Percentiles rank a stretch among this genome's conserved stretches.
phyloP scores from a whole-genome alignment of 169 alveolate species.

The Eimeria falciformis region DNA sequence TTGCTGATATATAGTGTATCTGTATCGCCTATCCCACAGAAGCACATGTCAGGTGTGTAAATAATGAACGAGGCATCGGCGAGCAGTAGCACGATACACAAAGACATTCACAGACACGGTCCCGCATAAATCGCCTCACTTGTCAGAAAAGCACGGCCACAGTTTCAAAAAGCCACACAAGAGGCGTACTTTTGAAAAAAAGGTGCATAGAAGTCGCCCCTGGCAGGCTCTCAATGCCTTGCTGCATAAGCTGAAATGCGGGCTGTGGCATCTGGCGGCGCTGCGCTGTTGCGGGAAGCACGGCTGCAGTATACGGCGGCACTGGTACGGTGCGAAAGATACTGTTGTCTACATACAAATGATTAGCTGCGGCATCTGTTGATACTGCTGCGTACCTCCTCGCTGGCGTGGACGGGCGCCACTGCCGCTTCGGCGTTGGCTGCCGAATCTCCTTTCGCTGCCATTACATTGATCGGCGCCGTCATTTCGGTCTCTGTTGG shows the following conservation, averaged over 20 bases:
- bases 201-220: constrained; percentile 73
- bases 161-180: constrained; percentile 48
- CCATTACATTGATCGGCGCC: constrained; percentile 66
- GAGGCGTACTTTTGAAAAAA: constrained; percentile 73
- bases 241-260: constrained; percentile 71
- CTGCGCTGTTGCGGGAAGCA: constrained; percentile 56
- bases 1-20: constrained; percentile 76
- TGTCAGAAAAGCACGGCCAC: constrained; percentile 8
- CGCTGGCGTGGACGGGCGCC: constrained; percentile 75
- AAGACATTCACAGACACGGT: constrained; percentile 21
- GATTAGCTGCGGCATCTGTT: constrained; percentile 73
- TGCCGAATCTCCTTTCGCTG: constrained; percentile 75
- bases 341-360: constrained; percentile 57
- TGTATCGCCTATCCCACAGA: constrained; percentile 39
- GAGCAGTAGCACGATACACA: not conserved
- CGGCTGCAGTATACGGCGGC: constrained; percentile 71
- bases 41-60: constrained; percentile 17
- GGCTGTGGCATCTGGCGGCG: constrained; percentile 67
- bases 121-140: constrained; percentile 53
- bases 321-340: constrained; percentile 57
- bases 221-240: constrained; percentile 73
- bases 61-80: not conserved
- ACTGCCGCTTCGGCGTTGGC: constrained; percentile 75
- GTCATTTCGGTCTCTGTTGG: constrained; percentile 72
- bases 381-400: constrained; percentile 76